These are phyloP conservation scores for Cladosporium oxysporum DNA, from an alignment of 2,329 filamentous ascomycete genomes.

Conservation along the genomic window DNA sequence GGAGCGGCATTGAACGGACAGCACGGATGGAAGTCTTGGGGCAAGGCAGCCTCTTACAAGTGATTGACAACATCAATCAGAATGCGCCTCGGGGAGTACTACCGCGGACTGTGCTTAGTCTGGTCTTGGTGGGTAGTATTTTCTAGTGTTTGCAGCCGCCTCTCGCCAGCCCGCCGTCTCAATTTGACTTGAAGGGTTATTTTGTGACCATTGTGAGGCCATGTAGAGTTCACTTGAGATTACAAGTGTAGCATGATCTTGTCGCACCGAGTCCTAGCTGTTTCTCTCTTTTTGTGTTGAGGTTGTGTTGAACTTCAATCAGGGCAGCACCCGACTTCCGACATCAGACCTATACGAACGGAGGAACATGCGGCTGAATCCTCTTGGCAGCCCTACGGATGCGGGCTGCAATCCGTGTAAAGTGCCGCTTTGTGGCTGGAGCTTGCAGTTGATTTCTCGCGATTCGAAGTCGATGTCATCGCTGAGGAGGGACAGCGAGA, in stretches of 20 bases:
- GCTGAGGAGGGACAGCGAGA: neutral
- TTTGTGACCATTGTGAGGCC: neutral
- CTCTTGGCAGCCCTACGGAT: neutral
- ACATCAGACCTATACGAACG: too few species aligned
- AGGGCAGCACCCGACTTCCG: neutral
- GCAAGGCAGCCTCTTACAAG: neutral
- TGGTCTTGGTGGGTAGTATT: neutral
- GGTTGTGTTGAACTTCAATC: neutral
- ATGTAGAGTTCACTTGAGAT: neutral
- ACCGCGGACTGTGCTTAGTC: neutral
- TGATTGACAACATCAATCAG: neutral
- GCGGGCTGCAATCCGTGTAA: neutral
- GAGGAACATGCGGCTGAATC: neutral
- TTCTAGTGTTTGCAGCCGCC: neutral
- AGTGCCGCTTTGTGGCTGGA: slow-evolving; percentile 6
- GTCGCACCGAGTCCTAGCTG: neutral
- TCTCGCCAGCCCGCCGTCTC: neutral
- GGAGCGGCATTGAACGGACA: neutral
- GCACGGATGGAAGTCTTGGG: neutral
- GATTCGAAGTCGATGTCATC: slow-evolving; percentile 1
- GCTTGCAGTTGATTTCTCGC: neutral
- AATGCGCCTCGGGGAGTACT: neutral
- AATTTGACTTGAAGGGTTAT: neutral
- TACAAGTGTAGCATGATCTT: neutral
- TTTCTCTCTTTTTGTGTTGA: neutral